Base-by-base conservation (phyloP, 345 rosid genomes). In the Eucalyptus polybractea region DNA sequence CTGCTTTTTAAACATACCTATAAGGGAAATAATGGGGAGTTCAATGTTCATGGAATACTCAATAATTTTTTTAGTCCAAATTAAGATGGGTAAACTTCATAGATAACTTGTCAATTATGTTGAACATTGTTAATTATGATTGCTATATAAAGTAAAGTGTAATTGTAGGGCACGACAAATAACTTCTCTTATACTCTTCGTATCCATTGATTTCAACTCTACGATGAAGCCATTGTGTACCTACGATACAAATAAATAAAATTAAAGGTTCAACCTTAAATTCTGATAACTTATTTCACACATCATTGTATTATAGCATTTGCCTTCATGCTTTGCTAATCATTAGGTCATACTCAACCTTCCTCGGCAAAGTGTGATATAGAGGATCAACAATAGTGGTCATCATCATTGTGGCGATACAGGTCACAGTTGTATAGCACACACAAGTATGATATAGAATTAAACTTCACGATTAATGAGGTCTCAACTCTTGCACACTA, bases 181-280 rank as follows among this genome's bases (percentile, higher is more conserved):
- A 49, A 49, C 53, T 50, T 67, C 98, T 95, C 90, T 95, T 95
- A 88, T 96, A 96, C 90, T 97, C 99, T 93, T 97, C 96, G 86
- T 96, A 97, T 88, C 99, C 99, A 90, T 90, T 88, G 80, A 95
- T 89, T 65, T 97, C 96, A 90, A 97, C 89, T 92, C 95, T 96
- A 93, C 99, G 94, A 80, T 93, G 97, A 86, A 97, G 97, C 98
- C 98, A 97, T 44, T 97, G 99, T 58, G 93, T 93, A 91, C 97
- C 99, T 96, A 94, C 87, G 4, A 24, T n/a, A 47, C 25, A 29
- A n/a, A 50, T 42, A 72, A 31, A 69, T 33, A 72, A 72, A 72
- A 33, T 72, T 19, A 31, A 33, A 72, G 25, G 44, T 19, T 72
- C 44, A 33, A 17, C 25, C 22, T 72, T 72, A 72, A n/a, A 72